A percentile compares a stretch with the other conserved stretches of the same genome.
These are phyloP conservation scores for Lobosporangium transversale DNA, from an alignment of 192 early-diverging fungal species.

Conservation along the genomic window DNA sequence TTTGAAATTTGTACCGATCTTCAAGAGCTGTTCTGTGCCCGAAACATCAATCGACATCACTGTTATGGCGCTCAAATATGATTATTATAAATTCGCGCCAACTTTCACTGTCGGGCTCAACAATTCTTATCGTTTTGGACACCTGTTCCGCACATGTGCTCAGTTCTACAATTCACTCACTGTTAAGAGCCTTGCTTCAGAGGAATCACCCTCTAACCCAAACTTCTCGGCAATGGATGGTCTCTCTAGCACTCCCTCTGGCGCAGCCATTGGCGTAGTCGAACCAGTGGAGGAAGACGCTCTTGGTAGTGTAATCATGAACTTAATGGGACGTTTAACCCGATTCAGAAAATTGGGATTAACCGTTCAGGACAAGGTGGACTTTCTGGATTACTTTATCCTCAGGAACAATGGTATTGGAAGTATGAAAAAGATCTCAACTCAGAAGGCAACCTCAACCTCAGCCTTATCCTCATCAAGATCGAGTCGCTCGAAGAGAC, in stretches of 20 bases:
- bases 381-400: slow-evolving; percentile 78
- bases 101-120: slow-evolving; percentile 70
- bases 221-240: slow-evolving; percentile 38
- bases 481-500: slow-evolving; percentile 25
- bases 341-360: slow-evolving; percentile 74
- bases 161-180: slow-evolving; percentile 61
- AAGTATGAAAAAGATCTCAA: slow-evolving; percentile 6
- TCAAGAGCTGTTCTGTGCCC: slow-evolving; percentile 65
- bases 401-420: slow-evolving; percentile 46
- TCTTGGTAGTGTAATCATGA: slow-evolving; percentile 66
- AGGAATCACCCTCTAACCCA: slow-evolving; percentile 60
- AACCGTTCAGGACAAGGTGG: slow-evolving; percentile 74
- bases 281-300: slow-evolving; percentile 56
- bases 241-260: slow-evolving; percentile 21
- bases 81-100: slow-evolving; percentile 70
- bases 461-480: slow-evolving; percentile 5
- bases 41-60: slow-evolving; percentile 68
- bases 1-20: slow-evolving; percentile 79
- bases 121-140: slow-evolving; percentile 17
- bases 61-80: slow-evolving; percentile 74
- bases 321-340: slow-evolving; percentile 67
- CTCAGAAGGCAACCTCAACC: slow-evolving; percentile 11
- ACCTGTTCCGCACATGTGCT: slow-evolving; percentile 38
- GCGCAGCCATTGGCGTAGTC: slow-evolving; percentile 26
- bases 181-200: slow-evolving; percentile 58